A percentile compares a stretch with the other conserved stretches of the same genome.
Evolutionary conservation across 139 green algal genomes (phyloP).

Genomic region (Chlamydomonas incerta): DNA sequence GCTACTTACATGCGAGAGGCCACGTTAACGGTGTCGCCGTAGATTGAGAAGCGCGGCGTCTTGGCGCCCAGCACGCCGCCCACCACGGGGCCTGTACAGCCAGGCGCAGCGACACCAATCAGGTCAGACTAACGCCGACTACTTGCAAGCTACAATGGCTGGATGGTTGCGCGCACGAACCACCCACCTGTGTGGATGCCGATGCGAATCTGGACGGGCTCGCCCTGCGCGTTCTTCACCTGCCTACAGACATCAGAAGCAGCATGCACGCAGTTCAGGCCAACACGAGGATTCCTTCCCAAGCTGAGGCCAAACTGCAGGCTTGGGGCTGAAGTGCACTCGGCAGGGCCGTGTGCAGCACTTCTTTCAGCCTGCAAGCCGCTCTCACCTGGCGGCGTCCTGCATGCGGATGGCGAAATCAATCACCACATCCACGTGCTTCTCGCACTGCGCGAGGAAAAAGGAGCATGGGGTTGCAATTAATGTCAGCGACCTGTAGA

Average conservation of each 20-base stretch:
- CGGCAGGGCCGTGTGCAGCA: too few relatives aligned
- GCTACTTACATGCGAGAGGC: slow-evolving; percentile 15
- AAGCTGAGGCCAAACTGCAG: too few relatives aligned
- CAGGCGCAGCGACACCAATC: too few relatives aligned
- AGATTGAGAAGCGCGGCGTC: slow-evolving; percentile 37
- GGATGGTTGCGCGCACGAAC: too few relatives aligned
- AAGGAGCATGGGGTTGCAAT: too few relatives aligned
- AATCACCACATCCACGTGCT: slow-evolving; percentile 32
- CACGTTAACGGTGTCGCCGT: slow-evolving; percentile 45
- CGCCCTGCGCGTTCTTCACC: slow-evolving; percentile 29
- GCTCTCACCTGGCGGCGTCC: slow-evolving; percentile 16
- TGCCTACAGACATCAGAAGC: not conserved
- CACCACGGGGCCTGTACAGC: slow-evolving; percentile 28
- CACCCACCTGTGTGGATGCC: slow-evolving; percentile 19
- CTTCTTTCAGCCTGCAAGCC: too few relatives aligned
- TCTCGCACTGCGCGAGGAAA: not conserved
- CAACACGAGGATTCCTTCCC: too few relatives aligned
- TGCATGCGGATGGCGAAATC: slow-evolving; percentile 49
- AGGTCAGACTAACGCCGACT: too few relatives aligned
- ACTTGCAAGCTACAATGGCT: too few relatives aligned
- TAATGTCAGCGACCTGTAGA: too few relatives aligned
- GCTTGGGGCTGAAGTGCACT: too few relatives aligned
- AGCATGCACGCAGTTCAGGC: too few relatives aligned
- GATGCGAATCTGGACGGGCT: slow-evolving; percentile 42
- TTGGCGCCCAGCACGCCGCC: slow-evolving; percentile 44